These are phyloP conservation scores for Clarireedia monteithiana DNA, from an alignment of 2,329 filamentous ascomycete genomes.

Conservation along the genomic window DNA sequence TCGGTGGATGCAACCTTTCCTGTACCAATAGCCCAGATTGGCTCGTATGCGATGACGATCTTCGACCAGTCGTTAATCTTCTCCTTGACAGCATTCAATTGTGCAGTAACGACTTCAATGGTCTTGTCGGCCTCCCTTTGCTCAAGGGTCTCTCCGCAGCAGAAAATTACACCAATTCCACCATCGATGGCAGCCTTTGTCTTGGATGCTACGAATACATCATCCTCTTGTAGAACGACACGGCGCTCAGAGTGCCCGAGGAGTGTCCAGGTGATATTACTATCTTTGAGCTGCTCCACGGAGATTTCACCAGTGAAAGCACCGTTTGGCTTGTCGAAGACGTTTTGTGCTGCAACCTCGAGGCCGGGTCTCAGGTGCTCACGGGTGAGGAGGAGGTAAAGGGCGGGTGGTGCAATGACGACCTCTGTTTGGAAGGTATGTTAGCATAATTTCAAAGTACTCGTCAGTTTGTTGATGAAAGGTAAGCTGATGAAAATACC, in stretches of 20 bases:
- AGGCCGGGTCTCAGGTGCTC: conserved; percentile 68
- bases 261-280: conserved; percentile 80
- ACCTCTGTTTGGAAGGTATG: conserved; percentile 55
- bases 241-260: conserved; percentile 94
- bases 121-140: conserved; percentile 82
- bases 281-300: conserved; percentile 83
- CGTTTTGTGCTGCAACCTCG: conserved; percentile 90
- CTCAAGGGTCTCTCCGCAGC: conserved; percentile 93
- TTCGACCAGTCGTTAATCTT: conserved; percentile 82
- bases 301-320: conserved; percentile 97
- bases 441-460: background rate
- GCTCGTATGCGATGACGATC: conserved; percentile 96
- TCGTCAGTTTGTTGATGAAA: background rate
- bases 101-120: conserved; percentile 73
- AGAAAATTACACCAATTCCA: conserved; percentile 87
- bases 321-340: conserved; percentile 93
- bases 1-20: conserved; percentile 85
- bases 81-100: conserved; percentile 77
- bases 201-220: conserved; percentile 84
- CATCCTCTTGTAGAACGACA: conserved; percentile 78
- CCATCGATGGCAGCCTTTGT: conserved; percentile 86
- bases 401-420: conserved; percentile 81
- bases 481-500: background rate
- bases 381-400: conserved; percentile 85
- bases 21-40: conserved; percentile 93